phyloP scores from a whole-genome alignment of 2,329 filamentous ascomycete genomes.

The Dactylellina cionopaga region DNA sequence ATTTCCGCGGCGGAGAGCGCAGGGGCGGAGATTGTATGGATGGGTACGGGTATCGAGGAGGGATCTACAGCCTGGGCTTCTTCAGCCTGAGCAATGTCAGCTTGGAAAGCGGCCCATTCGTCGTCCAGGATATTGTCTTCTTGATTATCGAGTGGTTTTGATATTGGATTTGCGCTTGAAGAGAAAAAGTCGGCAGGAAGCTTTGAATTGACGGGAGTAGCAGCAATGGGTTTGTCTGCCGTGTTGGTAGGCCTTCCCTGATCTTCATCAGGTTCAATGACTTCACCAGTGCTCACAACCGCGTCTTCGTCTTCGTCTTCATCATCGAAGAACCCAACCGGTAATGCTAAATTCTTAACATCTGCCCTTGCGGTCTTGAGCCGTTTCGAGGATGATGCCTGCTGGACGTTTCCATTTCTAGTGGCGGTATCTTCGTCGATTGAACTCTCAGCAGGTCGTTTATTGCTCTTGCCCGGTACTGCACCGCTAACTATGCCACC shows the following conservation, averaged over 20 bases:
- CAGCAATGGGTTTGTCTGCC: constrained; percentile 21
- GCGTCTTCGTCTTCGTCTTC: constrained; percentile 57
- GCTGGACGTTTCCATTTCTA: constrained; percentile 64
- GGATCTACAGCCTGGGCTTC: not conserved
- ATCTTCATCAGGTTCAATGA: constrained; percentile 55
- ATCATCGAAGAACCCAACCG: constrained; percentile 59
- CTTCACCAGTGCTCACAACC: constrained; percentile 57
- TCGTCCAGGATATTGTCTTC: constrained; percentile 72
- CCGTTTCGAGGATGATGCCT: constrained; percentile 62
- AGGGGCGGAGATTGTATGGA: constrained; percentile 59
- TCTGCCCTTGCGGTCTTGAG: constrained; percentile 59
- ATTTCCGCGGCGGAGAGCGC: constrained; percentile 35
- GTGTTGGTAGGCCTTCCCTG: not conserved
- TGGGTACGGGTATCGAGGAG: not conserved
- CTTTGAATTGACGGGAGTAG: constrained; percentile 20
- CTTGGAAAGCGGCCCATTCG: constrained; percentile 88
- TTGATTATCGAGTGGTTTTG: constrained; percentile 10
- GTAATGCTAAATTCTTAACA: constrained; percentile 54
- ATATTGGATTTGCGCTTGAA: constrained; percentile 18
- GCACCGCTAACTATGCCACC: constrained; percentile 55
- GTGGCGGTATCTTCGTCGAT: constrained; percentile 63
- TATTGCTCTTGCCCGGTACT: constrained; percentile 18
- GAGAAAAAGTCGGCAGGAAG: constrained; percentile 57
- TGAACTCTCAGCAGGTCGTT: constrained; percentile 57
- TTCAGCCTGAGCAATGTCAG: constrained; percentile 72